Conservation (phyloP, 768 basidiomycete genomes). For the Tricholoma saponaceum region DNA sequence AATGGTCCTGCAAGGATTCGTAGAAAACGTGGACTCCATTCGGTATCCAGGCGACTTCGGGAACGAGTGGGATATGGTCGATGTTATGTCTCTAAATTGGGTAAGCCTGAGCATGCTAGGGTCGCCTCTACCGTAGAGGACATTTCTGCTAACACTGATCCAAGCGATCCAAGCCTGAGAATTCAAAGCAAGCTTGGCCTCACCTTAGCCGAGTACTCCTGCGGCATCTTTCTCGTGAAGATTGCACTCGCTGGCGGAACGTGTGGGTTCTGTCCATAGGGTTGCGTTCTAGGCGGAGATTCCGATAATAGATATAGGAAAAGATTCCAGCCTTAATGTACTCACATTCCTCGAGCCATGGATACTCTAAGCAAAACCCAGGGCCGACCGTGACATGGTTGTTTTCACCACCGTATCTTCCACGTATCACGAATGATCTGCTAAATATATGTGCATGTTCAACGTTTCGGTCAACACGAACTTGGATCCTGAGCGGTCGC, state of each 20-base stretch:
- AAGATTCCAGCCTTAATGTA: no score
- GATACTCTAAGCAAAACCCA: background rate
- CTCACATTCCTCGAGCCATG: background rate
- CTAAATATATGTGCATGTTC: background rate
- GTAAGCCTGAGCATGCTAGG: no score
- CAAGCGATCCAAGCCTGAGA: background rate
- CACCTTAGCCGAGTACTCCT: constrained; percentile 4
- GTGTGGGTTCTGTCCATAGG: background rate
- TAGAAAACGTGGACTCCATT: no score
- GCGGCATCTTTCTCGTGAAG: background rate
- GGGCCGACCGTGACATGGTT: background rate
- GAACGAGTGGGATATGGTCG: no score
- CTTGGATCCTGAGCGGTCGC: background rate
- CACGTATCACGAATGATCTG: background rate
- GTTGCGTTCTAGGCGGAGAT: background rate
- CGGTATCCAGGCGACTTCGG: background rate
- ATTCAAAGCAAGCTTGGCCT: no score
- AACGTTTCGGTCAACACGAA: background rate
- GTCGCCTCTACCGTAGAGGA: no score
- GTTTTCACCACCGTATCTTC: background rate
- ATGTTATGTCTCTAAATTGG: no score
- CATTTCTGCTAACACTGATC: no score
- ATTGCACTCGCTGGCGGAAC: constrained; percentile 9
- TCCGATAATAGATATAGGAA: no score
- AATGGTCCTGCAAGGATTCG: no score